Conservation (phyloP, 2,329 filamentous ascomycete species). For the Scopulariopsis brevicaulis region DNA sequence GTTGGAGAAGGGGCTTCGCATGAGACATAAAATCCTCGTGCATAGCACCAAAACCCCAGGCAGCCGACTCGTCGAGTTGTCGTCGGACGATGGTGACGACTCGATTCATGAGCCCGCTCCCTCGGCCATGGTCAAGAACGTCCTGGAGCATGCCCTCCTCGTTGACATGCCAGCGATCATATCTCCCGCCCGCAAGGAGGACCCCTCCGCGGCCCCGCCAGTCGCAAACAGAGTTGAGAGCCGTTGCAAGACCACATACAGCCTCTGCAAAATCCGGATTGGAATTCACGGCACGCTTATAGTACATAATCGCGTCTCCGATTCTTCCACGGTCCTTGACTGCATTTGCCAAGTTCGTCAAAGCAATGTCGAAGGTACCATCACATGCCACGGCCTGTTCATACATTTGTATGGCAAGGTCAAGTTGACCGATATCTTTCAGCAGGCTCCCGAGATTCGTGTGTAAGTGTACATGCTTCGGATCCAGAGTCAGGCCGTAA, state of each 20-base stretch:
- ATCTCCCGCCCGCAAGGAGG: slow-evolving; percentile 56
- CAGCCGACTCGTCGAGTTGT: slow-evolving; percentile 75
- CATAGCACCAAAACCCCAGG: slow-evolving; percentile 70
- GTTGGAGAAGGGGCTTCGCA: slow-evolving; percentile 33
- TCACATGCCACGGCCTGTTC: slow-evolving; percentile 89
- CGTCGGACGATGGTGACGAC: slow-evolving; percentile 86
- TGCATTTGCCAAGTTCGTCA: slow-evolving; percentile 93
- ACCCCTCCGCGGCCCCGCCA: slow-evolving; percentile 88
- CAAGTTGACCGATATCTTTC: slow-evolving; percentile 90
- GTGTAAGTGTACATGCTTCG: slow-evolving; percentile 87
- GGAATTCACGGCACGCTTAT: slow-evolving; percentile 78
- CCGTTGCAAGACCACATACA: slow-evolving; percentile 89
- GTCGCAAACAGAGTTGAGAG: slow-evolving; percentile 90
- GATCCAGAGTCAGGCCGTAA: slow-evolving; percentile 79
- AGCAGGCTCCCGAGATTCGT: slow-evolving; percentile 91
- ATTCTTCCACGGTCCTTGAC: slow-evolving; percentile 94
- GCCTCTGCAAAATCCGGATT: slow-evolving; percentile 96
- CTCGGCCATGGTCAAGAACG: slow-evolving; percentile 45
- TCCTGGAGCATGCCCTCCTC: slow-evolving; percentile 74
- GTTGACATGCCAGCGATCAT: slow-evolving; percentile 90
- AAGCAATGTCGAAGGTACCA: slow-evolving; percentile 87
- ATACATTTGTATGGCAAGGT: slow-evolving; percentile 92
- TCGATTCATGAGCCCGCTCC: slow-evolving; percentile 75
- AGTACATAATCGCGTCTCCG: slow-evolving; percentile 84
- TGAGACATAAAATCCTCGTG: slow-evolving; percentile 39